Evolutionary conservation across 768 basidiomycete species (phyloP), one percentile per base, ranked within the genome.

Genomic region (Leccinum olivaceopallidum): DNA sequence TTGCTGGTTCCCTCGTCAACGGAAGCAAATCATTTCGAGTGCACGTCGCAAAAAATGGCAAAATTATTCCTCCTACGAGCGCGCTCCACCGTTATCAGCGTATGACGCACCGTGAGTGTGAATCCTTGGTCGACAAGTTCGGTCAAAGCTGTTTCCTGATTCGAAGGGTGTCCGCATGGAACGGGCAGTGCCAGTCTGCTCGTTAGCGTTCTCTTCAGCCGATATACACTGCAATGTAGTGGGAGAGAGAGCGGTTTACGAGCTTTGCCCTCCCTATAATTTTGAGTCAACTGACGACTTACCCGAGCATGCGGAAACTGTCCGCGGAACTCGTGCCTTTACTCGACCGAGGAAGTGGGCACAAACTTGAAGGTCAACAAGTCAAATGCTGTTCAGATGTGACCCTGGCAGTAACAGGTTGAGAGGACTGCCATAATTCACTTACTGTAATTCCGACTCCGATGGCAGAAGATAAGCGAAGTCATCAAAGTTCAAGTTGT

Each of bases 1-100:
- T 62, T 24, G 16, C 60, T 49, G 26, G 50, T 18, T 55, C 51
- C 5, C 57, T 62, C 48, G 12, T 62, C 58, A 65, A 60, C 36
- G 51, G 54, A 4, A 47, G 12, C 20, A 24, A 57, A 1, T 62
- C 50, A 26, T 26, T 18, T 9, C 28, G 26, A 44, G 53, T 60
- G 44, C 56, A 51, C 20, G 34, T 60, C 22, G 20, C 44, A 47
- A 44, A 55, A 44, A 58, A 60, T 20, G 65, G 65, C 18, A 48
- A 59, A 10, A 18, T 5, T 28, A 34, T n/a, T 28, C 56, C 24
- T 62, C n/a, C 44, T 20, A 24, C 20, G 8, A 54, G 63, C 60
- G 28, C 28, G 59, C 37, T 36, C 39, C 53, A 20, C 56, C 42
- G 57, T 53, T 59, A 61, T 64, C 58, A 32, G 37, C 34, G 28